Evolutionary conservation across 345 rosid species (phyloP).

Genomic region (Erodium maritimum): DNA sequence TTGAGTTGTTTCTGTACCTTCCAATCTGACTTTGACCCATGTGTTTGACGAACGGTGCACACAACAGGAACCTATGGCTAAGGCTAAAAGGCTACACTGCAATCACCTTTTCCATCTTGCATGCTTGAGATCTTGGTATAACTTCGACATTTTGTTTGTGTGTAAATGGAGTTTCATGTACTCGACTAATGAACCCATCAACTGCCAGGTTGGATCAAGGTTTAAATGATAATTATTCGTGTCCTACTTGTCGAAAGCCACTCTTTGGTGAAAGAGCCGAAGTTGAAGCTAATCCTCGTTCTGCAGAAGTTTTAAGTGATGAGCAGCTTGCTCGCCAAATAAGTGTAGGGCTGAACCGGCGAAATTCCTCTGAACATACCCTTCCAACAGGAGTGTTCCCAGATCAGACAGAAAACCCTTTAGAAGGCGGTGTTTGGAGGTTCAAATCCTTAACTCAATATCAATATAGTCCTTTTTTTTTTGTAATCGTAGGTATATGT

Average conservation of each 20-base stretch:
- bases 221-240: slow-evolving; percentile 76
- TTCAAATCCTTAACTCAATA: slow-evolving; percentile 21
- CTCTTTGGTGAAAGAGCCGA: slow-evolving; percentile 62
- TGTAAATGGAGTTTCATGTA: slow-evolving; percentile 9
- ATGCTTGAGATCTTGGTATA: slow-evolving; percentile 97
- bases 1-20: slow-evolving; percentile 10
- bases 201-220: slow-evolving; percentile 97
- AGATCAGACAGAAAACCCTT: slow-evolving; percentile 38
- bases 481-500: too few relatives aligned
- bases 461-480: too few relatives aligned
- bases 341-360: slow-evolving; percentile 47
- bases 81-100: slow-evolving; percentile 88
- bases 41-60: slow-evolving; percentile 13
- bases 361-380: slow-evolving; percentile 34
- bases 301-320: slow-evolving; percentile 43
- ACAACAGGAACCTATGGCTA: slow-evolving; percentile 97
- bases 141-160: slow-evolving; percentile 1
- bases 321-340: slow-evolving; percentile 78
- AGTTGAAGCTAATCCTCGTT: slow-evolving; percentile 36
- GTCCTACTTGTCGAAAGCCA: slow-evolving; percentile 98
- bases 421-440: slow-evolving; percentile 79
- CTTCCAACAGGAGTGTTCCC: slow-evolving; percentile 64
- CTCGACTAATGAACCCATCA: slow-evolving; percentile 10
- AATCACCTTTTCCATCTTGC: slow-evolving; percentile 92
- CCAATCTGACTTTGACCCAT: slow-evolving; percentile 4